phyloP scores from a whole-genome alignment of 106 monocot species.

The Phalaenopsis equestris region DNA sequence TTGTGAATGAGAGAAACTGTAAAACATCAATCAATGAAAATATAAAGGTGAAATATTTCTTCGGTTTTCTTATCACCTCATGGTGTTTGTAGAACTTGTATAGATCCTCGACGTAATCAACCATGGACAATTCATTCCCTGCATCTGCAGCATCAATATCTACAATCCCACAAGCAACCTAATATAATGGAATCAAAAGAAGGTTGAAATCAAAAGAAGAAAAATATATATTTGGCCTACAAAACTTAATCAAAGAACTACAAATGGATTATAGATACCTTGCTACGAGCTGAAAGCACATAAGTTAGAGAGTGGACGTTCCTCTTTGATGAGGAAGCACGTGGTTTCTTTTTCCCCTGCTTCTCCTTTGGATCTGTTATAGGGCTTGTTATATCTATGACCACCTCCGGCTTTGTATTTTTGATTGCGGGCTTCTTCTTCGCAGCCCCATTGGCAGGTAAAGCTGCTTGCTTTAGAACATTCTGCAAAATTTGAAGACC shows the following conservation, averaged over 20 bases:
- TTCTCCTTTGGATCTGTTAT: conserved; percentile 15
- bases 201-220: background rate
- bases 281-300: conserved; percentile 44
- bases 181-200: background rate
- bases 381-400: background rate
- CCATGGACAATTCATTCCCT: conserved; percentile 38
- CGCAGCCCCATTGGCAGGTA: conserved; percentile 4
- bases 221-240: background rate
- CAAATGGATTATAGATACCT: conserved; percentile 14
- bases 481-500: background rate
- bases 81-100: conserved; percentile 49
- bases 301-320: conserved; percentile 27
- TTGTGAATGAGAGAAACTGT: too few species aligned
- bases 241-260: too few species aligned
- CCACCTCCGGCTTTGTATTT: conserved; percentile 15
- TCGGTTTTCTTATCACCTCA: conserved; percentile 25
- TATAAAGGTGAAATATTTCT: too few species aligned
- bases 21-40: too few species aligned
- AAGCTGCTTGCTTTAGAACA: conserved; percentile 12
- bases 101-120: conserved; percentile 68
- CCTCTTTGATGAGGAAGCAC: conserved; percentile 7
- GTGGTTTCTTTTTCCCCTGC: background rate
- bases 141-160: conserved; percentile 51
- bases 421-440: conserved; percentile 12
- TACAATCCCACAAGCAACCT: conserved; percentile 43